Conservation (phyloP, 768 basidiomycete species). For the Porphyrellus cyaneotinctus region DNA sequence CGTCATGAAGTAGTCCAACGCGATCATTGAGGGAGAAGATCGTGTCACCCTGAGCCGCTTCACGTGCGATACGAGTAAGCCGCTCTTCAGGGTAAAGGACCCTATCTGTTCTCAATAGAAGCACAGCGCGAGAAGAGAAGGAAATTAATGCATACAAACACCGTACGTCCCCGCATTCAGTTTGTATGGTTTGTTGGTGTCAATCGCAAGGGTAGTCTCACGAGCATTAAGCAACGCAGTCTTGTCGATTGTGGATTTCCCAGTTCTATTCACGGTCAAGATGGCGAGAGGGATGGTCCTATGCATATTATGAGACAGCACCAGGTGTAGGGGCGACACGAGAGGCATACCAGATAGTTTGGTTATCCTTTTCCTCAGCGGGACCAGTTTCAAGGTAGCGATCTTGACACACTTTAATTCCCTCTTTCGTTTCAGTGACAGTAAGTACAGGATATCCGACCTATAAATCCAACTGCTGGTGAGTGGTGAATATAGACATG, state of each 20-base stretch:
- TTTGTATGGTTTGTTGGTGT: constrained; percentile 78
- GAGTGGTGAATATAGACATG: background rate
- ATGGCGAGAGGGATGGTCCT: constrained; percentile 83
- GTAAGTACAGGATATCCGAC: constrained; percentile 88
- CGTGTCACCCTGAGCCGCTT: constrained; percentile 64
- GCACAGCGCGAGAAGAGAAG: background rate
- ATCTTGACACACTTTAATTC: constrained; percentile 82
- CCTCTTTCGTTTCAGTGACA: constrained; percentile 70
- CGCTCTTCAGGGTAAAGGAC: constrained; percentile 83
- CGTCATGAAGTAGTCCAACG: constrained; percentile 84
- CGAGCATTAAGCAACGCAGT: constrained; percentile 62
- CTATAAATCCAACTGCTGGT: constrained; percentile 23
- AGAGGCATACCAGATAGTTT: constrained; percentile 70
- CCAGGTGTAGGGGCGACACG: background rate
- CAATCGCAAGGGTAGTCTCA: constrained; percentile 64
- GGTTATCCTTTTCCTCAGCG: constrained; percentile 75
- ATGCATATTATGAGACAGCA: background rate
- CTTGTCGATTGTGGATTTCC: constrained; percentile 57
- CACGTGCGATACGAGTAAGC: constrained; percentile 70
- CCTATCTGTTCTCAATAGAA: constrained; percentile 49
- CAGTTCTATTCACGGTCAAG: constrained; percentile 54
- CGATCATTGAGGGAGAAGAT: constrained; percentile 80
- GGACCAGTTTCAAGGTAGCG: constrained; percentile 87
- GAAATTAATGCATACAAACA: constrained; percentile 61
- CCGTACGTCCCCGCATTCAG: constrained; percentile 86